Evolutionary conservation across 345 rosid species (phyloP).

Genomic region (Murraya paniculata): DNA sequence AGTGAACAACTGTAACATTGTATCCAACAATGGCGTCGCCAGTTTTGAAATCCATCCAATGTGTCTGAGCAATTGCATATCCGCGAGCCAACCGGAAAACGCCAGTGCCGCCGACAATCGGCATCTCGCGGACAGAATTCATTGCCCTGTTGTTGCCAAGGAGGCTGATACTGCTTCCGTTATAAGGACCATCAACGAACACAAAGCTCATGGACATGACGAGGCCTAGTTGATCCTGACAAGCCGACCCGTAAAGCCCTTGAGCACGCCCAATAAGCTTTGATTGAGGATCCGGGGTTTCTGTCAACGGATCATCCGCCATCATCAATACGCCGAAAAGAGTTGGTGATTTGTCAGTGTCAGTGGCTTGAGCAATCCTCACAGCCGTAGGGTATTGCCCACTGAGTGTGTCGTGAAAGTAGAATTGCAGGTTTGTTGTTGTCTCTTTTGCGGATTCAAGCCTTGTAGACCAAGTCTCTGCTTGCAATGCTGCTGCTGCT

Average conservation of each 20-base stretch:
- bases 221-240: not conserved
- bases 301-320: conserved; percentile 15
- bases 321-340: not conserved
- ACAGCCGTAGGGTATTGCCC: conserved; percentile 14
- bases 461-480: not conserved
- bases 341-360: not conserved
- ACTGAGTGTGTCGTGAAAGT: conserved; percentile 2
- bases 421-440: conserved; percentile 15
- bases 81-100: conserved; percentile 29
- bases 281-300: conserved; percentile 1
- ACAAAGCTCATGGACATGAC: conserved; percentile 10
- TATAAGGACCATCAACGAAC: not conserved
- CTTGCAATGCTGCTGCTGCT: not conserved
- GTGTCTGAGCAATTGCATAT: conserved; percentile 19
- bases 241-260: conserved; percentile 5
- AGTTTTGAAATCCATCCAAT: not conserved
- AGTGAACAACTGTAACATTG: conserved; percentile 15
- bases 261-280: conserved; percentile 7
- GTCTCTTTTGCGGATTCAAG: conserved; percentile 8
- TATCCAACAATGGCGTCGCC: conserved; percentile 33
- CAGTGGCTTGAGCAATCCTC: not conserved
- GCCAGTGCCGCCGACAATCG: conserved; percentile 26
- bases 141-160: conserved; percentile 4
- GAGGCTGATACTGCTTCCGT: conserved; percentile 8
- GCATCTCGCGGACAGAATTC: conserved; percentile 15